Percentiles rank a stretch among this genome's conserved stretches.
Conservation (phyloP, 2,329 filamentous ascomycete genomes). For the Phyllachora maydis region DNA sequence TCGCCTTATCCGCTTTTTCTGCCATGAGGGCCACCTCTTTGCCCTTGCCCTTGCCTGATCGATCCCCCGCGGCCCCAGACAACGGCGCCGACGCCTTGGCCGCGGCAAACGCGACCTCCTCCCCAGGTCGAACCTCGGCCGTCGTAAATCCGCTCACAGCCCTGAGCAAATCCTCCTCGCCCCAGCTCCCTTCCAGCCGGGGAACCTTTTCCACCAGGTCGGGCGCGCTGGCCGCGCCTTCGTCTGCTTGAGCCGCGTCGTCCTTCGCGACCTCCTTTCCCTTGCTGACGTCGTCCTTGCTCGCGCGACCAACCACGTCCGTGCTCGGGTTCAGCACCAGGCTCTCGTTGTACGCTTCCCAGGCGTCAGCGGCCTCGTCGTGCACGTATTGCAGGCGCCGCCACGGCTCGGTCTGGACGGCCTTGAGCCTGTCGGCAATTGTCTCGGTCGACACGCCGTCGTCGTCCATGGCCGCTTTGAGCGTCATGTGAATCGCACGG, state of each 20-base stretch:
- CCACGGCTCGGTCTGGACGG: conserved; percentile 72
- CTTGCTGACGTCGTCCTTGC: conserved; percentile 9
- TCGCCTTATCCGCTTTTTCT: conserved; percentile 2
- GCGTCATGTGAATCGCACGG: conserved; percentile 67
- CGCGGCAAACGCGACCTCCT: conserved; percentile 3
- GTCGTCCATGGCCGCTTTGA: conserved; percentile 55
- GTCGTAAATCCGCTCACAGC: too few relatives aligned
- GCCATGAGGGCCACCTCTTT: conserved; percentile 1
- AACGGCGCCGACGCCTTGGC: too few relatives aligned
- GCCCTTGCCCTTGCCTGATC: conserved; percentile 2
- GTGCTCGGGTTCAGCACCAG: conserved; percentile 25
- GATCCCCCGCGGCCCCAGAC: too few relatives aligned
- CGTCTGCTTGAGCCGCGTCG: conserved; percentile 1
- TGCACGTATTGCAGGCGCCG: conserved; percentile 59
- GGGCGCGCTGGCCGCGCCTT: conserved; percentile 4
- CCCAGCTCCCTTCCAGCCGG: conserved; percentile 18
- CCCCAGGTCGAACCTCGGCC: conserved; percentile 8
- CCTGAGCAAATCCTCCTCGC: conserved; percentile 20
- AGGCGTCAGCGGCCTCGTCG: conserved; percentile 58
- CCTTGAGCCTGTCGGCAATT: conserved; percentile 54
- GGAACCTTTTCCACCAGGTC: too few relatives aligned
- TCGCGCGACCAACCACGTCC: conserved; percentile 4
- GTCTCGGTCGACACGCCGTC: conserved; percentile 44
- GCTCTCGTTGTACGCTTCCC: conserved; percentile 53
- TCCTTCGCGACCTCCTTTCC: conserved; percentile 6